Evolutionary conservation across 2,329 filamentous ascomycete genomes (phyloP), one percentile per base, ranked within the genome.

Genomic region (Cladophialophora bantiana): DNA sequence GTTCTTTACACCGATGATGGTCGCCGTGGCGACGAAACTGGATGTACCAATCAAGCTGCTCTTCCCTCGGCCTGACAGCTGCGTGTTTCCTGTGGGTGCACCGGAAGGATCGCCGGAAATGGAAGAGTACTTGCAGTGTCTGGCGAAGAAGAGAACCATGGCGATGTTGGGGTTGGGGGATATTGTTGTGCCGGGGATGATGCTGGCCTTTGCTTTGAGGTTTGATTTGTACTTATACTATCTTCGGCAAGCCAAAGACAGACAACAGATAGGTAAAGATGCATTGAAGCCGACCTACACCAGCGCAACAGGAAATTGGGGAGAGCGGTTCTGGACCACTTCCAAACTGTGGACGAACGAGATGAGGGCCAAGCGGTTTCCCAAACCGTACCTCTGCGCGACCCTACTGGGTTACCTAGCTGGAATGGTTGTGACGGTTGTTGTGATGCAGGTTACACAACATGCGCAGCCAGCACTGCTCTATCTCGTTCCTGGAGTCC

Each of bases 101-200:
- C 75, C 80, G 7, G 76, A 76, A 57, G 75, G 76, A 4, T 71
- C 68, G 7, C 45, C 54, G 3, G 67, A 60, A 1, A 73, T 73
- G 68, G 65, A 73, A 55, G 68, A 71, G 20, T 73, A 73, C 45
- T 50, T 71, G 31, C 64, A 69, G 36, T 72, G 70, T 59, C 60
- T 72, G 26, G 66, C 67, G 12, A 70, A 71, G 69, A 73, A 78
- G 45, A 72, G 73, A 66, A 77, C 82, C 32, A 75, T 85, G 72
- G 85, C 92, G 61, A 96, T 98, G 86, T 88, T 99, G 7, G 94
- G 94, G 0, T 84, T 98, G 0, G 94, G 94, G n/a, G 94, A 99
- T 75, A 91, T 99, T 65, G 91, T 97, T 1, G 84, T 99, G 3
- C 94, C 94, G 0, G 95, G 94, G 7, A 93, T 98, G 74, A 89